Conservation (phyloP, 352 stramenopile genomes). For the Elongisporangium anandrum region DNA sequence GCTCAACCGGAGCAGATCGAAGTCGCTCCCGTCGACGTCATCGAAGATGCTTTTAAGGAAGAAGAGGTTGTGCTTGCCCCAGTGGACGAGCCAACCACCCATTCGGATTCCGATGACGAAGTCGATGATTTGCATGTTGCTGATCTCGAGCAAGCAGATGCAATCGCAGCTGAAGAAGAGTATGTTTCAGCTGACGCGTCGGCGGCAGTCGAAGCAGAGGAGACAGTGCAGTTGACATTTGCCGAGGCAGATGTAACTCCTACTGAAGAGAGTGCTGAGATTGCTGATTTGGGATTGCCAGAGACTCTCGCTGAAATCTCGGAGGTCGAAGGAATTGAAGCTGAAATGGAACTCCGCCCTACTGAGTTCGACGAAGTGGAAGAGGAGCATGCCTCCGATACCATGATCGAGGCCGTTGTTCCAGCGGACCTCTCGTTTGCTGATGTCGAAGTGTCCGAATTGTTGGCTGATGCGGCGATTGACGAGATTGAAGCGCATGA, state of each 20-base stretch:
- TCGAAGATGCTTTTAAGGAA: not conserved
- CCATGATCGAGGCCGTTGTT: not conserved
- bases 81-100: not conserved
- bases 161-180: not conserved
- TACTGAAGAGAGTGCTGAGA: not conserved
- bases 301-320: not conserved
- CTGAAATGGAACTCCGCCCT: too few species aligned
- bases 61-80: not conserved
- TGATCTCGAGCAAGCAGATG: not conserved
- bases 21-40: not conserved
- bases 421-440: not conserved
- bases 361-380: too few species aligned
- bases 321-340: not conserved
- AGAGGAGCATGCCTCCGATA: not conserved
- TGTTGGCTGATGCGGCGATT: not conserved
- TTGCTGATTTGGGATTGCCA: not conserved
- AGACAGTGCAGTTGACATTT: not conserved
- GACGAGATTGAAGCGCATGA: not conserved
- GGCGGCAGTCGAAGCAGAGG: not conserved
- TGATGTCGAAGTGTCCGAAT: not conserved
- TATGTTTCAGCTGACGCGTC: not conserved
- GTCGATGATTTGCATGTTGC: not conserved
- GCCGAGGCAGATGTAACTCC: not conserved
- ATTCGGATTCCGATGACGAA: not conserved
- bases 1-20: not conserved